A percentile compares a stretch with the other conserved stretches of the same genome.
Evolutionary conservation across 2,329 filamentous ascomycete genomes (phyloP).

Genomic region (Drechslera avenae): DNA sequence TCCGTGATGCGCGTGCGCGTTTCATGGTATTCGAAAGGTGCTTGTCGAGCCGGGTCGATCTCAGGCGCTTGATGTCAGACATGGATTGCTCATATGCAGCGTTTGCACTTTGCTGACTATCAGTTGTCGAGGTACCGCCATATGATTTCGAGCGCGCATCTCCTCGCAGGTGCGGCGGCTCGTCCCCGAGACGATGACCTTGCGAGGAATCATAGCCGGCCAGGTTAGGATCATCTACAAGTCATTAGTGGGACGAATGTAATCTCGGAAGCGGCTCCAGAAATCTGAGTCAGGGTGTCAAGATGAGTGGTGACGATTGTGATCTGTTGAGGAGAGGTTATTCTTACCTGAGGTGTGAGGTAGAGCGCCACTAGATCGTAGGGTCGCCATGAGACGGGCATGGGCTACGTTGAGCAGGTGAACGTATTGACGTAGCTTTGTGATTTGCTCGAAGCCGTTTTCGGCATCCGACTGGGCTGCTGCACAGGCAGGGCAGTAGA

Average conservation of each 20-base stretch:
- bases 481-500: constrained; percentile 74
- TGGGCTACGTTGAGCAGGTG: constrained; percentile 91
- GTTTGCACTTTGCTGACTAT: constrained; percentile 61
- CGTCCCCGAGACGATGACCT: constrained; percentile 61
- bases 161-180: constrained; percentile 62
- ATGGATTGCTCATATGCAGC: constrained; percentile 89
- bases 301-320: constrained; percentile 36
- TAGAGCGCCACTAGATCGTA: constrained; percentile 81
- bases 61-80: constrained; percentile 88
- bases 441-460: constrained; percentile 73
- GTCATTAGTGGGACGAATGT: constrained; percentile 38
- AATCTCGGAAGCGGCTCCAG: constrained; percentile 37
- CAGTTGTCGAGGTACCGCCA: constrained; percentile 63
- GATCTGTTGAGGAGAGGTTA: constrained; percentile 17
- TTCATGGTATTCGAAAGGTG: constrained; percentile 91
- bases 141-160: constrained; percentile 77
- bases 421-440: constrained; percentile 90
- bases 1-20: constrained; percentile 85
- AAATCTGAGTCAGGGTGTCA: constrained; percentile 39
- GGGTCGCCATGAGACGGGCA: constrained; percentile 83
- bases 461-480: constrained; percentile 61
- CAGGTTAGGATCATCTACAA: constrained; percentile 69
- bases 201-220: constrained; percentile 70
- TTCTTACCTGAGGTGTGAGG: constrained; percentile 69
- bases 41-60: constrained; percentile 92